Conservation (phyloP, 106 monocot species). For the Allium fistulosum region DNA sequence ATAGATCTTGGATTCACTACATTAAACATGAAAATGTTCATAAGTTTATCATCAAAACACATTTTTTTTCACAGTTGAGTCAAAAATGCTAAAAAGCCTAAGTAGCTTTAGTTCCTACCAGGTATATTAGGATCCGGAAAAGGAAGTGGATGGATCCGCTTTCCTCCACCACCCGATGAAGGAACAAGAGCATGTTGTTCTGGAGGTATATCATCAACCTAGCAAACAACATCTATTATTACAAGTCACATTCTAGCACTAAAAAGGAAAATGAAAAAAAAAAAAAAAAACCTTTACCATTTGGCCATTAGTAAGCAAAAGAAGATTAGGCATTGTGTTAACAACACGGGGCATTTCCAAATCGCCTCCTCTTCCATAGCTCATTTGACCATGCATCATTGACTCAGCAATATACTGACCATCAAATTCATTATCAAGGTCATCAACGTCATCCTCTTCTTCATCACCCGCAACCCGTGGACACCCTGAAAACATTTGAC, state of each 20-base stretch:
- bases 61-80: too few species aligned
- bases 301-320: slow-evolving; percentile 90
- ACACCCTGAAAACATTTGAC: slow-evolving; percentile 38
- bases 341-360: slow-evolving; percentile 35
- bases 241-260: neutral
- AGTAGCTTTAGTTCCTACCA: slow-evolving; percentile 20
- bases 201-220: slow-evolving; percentile 96
- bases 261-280: neutral
- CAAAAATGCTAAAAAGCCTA: too few species aligned
- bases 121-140: slow-evolving; percentile 64
- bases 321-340: slow-evolving; percentile 52
- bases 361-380: slow-evolving; percentile 81
- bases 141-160: slow-evolving; percentile 92
- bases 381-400: slow-evolving; percentile 87
- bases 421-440: slow-evolving; percentile 92
- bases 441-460: slow-evolving; percentile 85
- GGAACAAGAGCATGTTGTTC: slow-evolving; percentile 97
- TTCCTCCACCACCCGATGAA: slow-evolving; percentile 87
- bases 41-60: too few species aligned
- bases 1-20: slow-evolving; percentile 95
- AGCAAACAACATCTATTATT: neutral
- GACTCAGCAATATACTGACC: slow-evolving; percentile 57
- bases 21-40: slow-evolving; percentile 5
- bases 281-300: slow-evolving; percentile 34
- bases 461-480: slow-evolving; percentile 85